A percentile compares a stretch with the other conserved stretches of the same genome.
Evolutionary conservation across 371 early-diverging fungal genomes (phyloP).

Genomic region (Gilbertella persicaria): DNA sequence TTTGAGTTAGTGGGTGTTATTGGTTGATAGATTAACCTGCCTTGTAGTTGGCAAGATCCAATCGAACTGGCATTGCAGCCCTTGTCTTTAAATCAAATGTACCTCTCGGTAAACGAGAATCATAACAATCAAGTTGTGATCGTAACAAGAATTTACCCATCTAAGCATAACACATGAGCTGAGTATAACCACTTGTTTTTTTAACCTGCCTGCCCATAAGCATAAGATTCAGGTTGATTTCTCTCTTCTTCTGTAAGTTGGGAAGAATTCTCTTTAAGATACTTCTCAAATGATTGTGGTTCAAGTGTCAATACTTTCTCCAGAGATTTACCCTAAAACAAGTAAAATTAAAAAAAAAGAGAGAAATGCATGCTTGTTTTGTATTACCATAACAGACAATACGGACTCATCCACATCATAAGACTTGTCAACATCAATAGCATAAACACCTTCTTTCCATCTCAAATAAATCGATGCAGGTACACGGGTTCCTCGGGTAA

Average conservation of each 20-base stretch:
- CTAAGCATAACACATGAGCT: slow-evolving; percentile 13
- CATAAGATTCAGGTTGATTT: slow-evolving; percentile 53
- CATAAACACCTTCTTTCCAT: slow-evolving; percentile 74
- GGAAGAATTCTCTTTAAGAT: slow-evolving; percentile 58
- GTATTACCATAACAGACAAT: slow-evolving; percentile 59
- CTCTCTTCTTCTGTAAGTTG: slow-evolving; percentile 39
- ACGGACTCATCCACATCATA: slow-evolving; percentile 68
- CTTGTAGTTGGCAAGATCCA: slow-evolving; percentile 77
- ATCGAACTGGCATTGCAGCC: slow-evolving; percentile 81
- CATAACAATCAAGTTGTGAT: slow-evolving; percentile 90
- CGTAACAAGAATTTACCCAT: slow-evolving; percentile 75
- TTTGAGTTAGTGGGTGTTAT: slow-evolving; percentile 2
- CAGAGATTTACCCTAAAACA: slow-evolving; percentile 77
- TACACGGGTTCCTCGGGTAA: slow-evolving; percentile 59
- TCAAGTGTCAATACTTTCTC: slow-evolving; percentile 80
- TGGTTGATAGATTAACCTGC: slow-evolving; percentile 31
- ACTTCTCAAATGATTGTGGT: slow-evolving; percentile 65
- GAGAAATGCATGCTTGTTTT: not conserved
- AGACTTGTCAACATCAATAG: slow-evolving; percentile 83
- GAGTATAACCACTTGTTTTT: not conserved
- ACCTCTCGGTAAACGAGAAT: slow-evolving; percentile 71
- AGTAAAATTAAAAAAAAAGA: not conserved
- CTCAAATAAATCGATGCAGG: slow-evolving; percentile 69
- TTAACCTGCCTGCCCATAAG: slow-evolving; percentile 44
- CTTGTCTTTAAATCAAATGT: slow-evolving; percentile 96